A percentile compares a stretch with the other conserved stretches of the same genome.
Evolutionary conservation across 176 grass and related monocot genomes (phyloP).

Genomic region (Avena insularis): DNA sequence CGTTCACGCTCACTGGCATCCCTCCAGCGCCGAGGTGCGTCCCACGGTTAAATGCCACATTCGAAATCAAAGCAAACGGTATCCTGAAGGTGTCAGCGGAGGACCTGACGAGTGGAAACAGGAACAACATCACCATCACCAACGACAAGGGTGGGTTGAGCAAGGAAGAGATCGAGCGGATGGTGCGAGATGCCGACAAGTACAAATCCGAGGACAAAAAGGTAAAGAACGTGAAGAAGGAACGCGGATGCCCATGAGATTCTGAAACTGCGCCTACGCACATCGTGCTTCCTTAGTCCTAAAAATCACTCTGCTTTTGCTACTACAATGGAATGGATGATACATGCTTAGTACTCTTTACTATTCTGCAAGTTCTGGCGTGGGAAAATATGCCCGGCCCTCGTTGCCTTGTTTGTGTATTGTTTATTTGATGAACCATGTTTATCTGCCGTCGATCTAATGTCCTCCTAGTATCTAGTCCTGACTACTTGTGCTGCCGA

Average conservation of each 20-base stretch:
- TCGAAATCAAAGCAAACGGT: conserved; percentile 42
- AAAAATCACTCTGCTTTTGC: no score
- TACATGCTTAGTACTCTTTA: no score
- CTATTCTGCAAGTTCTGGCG: no score
- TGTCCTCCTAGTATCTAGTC: no score
- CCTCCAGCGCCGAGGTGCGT: conserved; percentile 20
- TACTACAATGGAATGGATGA: no score
- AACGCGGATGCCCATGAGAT: no score
- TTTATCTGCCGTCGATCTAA: no score
- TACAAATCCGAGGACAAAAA: conserved; percentile 48
- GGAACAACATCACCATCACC: conserved; percentile 64
- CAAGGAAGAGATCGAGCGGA: conserved; percentile 56
- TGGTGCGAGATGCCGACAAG: conserved; percentile 38
- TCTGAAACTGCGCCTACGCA: no score
- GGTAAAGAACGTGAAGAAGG: conserved; percentile 31
- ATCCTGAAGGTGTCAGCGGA: conserved; percentile 45
- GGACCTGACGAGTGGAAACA: conserved; percentile 38
- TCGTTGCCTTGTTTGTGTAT: neutral
- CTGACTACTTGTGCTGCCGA: no score
- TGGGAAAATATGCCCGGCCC: no score
- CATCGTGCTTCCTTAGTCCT: no score
- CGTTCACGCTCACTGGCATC: conserved; percentile 47
- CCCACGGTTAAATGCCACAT: conserved; percentile 1
- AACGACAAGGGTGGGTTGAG: conserved; percentile 47
- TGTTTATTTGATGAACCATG: neutral